Conservation (phyloP, 441 rosid species). For the Caryocar brasiliense region DNA sequence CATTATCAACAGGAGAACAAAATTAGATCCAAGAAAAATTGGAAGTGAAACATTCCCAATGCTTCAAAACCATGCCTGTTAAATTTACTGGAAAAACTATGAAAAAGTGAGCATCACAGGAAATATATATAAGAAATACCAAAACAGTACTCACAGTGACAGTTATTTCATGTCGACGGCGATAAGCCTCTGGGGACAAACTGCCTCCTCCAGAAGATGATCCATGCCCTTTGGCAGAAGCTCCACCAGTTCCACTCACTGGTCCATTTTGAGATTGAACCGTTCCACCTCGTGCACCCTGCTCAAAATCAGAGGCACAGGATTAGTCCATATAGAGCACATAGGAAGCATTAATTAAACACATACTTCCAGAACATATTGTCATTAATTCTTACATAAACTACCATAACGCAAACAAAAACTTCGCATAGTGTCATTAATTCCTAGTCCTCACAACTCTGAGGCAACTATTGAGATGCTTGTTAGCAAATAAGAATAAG, state of each 20-base stretch:
- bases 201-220: constrained; percentile 30
- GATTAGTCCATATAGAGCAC: neutral
- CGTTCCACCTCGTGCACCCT: constrained; percentile 36
- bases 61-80: too few relatives aligned
- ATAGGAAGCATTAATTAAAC: neutral
- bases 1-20: neutral
- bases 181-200: constrained; percentile 61
- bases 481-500: too few relatives aligned
- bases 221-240: constrained; percentile 42
- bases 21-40: neutral
- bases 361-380: neutral
- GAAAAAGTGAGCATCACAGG: too few relatives aligned
- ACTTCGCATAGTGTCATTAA: too few relatives aligned
- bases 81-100: too few relatives aligned
- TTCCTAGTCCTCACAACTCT: too few relatives aligned
- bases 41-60: too few relatives aligned
- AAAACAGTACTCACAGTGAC: constrained; percentile 48
- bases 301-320: neutral
- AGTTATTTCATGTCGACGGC: constrained; percentile 75
- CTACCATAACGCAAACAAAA: too few relatives aligned
- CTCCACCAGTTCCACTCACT: constrained; percentile 29
- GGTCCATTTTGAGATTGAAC: constrained; percentile 37
- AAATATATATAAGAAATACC: neutral
- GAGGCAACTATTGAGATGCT: too few relatives aligned
- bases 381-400: too few relatives aligned